These are phyloP conservation scores for Eragrostis tef DNA, from an alignment of 202 grass and related monocot genomes.

Conservation along the genomic window DNA sequence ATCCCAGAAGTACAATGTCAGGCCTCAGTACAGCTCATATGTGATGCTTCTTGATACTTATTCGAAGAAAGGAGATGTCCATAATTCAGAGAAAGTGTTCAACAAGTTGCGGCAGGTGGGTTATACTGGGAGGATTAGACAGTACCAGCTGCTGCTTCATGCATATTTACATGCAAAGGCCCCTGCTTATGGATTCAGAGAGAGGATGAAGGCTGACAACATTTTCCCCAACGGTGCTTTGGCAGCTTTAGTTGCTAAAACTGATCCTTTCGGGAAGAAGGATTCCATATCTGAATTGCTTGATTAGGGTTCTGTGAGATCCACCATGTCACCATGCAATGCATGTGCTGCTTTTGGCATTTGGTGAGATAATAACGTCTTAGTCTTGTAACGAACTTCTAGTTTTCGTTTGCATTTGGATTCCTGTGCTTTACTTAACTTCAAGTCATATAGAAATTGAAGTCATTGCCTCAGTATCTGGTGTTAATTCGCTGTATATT, in stretches of 20 bases:
- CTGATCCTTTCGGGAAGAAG: conserved; percentile 67
- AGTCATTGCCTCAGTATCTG: neutral
- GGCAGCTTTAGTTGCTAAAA: conserved; percentile 44
- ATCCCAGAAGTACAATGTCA: conserved; percentile 42
- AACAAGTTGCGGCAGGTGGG: conserved; percentile 48
- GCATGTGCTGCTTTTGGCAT: conserved; percentile 41
- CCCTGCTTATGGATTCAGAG: conserved; percentile 81
- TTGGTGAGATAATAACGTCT: conserved; percentile 51
- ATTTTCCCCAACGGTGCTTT: conserved; percentile 55
- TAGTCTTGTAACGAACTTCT: conserved; percentile 45
- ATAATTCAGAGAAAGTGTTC: conserved; percentile 79
- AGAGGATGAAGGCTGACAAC: conserved; percentile 91
- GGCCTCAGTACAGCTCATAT: conserved; percentile 59
- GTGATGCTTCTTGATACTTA: conserved; percentile 63
- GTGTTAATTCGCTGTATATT: neutral
- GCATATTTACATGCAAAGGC: conserved; percentile 67
- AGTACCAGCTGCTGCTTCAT: conserved; percentile 68
- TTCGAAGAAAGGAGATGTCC: conserved; percentile 73
- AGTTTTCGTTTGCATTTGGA: conserved; percentile 41
- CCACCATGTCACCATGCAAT: conserved; percentile 34
- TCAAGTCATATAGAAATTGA: conserved; percentile 25
- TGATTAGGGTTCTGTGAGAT: conserved; percentile 49
- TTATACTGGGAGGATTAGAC: conserved; percentile 57
- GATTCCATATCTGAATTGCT: conserved; percentile 66
- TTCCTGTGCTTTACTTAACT: conserved; percentile 15